Evolutionary conservation across 176 grass and related monocot genomes (phyloP).

Genomic region (Eragrostis nindensis): DNA sequence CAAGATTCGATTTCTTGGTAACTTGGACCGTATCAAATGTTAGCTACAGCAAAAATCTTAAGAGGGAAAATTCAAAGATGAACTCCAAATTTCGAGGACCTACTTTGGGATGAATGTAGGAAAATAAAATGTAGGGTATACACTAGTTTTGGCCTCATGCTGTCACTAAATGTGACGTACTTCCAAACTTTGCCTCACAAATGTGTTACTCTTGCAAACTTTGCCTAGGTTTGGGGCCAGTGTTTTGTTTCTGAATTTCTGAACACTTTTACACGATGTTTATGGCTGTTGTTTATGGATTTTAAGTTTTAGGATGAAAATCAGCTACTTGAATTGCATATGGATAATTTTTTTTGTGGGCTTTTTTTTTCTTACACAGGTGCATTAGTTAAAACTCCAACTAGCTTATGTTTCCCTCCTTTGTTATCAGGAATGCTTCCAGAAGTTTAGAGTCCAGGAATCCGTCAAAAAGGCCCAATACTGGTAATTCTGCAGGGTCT

Average conservation of each 20-base stretch:
- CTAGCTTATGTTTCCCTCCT: slow-evolving; percentile 1
- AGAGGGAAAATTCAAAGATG: too few species aligned
- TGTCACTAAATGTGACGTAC: too few species aligned
- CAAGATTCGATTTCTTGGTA: too few species aligned
- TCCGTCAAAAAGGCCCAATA: slow-evolving; percentile 62
- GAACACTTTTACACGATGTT: background rate
- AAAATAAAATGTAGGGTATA: too few species aligned
- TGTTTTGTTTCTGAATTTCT: background rate
- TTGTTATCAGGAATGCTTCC: slow-evolving; percentile 50
- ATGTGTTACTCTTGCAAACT: too few species aligned
- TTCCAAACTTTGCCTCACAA: too few species aligned
- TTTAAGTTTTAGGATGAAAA: background rate
- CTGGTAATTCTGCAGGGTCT: slow-evolving; percentile 32
- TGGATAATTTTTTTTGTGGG: background rate
- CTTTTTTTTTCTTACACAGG: background rate
- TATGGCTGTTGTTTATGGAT: too few species aligned
- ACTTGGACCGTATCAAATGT: too few species aligned
- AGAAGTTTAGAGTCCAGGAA: slow-evolving; percentile 51
- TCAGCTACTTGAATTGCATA: background rate
- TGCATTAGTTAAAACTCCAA: slow-evolving; percentile 15
- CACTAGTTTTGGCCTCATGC: too few species aligned
- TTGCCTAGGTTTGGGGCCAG: background rate
- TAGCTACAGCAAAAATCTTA: too few species aligned
- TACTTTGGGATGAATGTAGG: too few species aligned
- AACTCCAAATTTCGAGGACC: too few species aligned